Percentiles rank a stretch among this genome's conserved stretches.
Conservation (phyloP, 1,139 yeast genomes). For the Kodamaea suecica region DNA sequence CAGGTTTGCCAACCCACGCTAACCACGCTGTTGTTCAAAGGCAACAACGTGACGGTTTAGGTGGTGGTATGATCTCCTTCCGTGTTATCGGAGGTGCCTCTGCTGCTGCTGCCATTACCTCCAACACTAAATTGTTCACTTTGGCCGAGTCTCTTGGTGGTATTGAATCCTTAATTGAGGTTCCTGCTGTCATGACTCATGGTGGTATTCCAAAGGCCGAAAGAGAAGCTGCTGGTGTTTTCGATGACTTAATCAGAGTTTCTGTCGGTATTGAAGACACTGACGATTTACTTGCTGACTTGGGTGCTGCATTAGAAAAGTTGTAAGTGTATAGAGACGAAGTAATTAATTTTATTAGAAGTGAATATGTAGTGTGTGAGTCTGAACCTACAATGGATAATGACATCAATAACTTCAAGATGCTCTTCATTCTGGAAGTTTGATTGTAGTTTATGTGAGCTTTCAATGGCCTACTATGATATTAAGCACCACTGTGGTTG, state of each 20-base stretch:
- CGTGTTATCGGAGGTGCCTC: slow-evolving; percentile 79
- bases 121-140: slow-evolving; percentile 72
- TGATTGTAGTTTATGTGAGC: too few species aligned
- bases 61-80: slow-evolving; percentile 92
- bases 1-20: slow-evolving; percentile 69
- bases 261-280: slow-evolving; percentile 87
- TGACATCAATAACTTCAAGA: too few species aligned
- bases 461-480: too few species aligned
- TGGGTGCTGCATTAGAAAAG: slow-evolving; percentile 61
- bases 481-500: too few species aligned
- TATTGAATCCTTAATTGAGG: slow-evolving; percentile 81
- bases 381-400: too few species aligned
- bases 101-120: slow-evolving; percentile 73
- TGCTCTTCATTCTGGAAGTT: too few species aligned
- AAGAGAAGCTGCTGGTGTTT: slow-evolving; percentile 80
- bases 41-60: slow-evolving; percentile 83
- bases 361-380: too few species aligned
- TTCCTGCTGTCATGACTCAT: slow-evolving; percentile 91
- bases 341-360: too few species aligned
- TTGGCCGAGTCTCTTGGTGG: slow-evolving; percentile 92
- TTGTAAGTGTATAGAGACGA: slow-evolving; percentile 4
- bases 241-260: slow-evolving; percentile 76
- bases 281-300: slow-evolving; percentile 72
- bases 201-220: slow-evolving; percentile 83
- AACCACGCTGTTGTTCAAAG: slow-evolving; percentile 59